Evolutionary conservation across 2,329 filamentous ascomycete species (phyloP).

Genomic region (Arachnomyces sp.): DNA sequence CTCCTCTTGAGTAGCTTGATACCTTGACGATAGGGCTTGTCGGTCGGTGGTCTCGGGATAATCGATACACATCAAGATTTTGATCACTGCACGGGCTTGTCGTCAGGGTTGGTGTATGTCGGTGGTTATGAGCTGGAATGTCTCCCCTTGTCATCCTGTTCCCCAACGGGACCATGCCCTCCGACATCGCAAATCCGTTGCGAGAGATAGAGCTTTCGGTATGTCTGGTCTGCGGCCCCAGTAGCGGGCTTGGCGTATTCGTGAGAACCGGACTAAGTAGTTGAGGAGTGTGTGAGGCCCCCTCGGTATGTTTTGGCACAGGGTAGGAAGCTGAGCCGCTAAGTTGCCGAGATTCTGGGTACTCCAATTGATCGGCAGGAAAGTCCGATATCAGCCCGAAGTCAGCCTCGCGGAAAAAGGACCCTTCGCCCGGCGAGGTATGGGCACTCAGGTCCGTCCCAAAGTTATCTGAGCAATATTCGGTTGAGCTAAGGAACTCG

Average conservation of each 20-base stretch:
- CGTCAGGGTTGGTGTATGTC: conserved; percentile 18
- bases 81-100: conserved; percentile 20
- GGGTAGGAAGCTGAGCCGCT: too few species aligned
- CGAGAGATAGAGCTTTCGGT: conserved; percentile 1
- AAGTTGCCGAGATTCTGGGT: background rate
- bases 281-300: conserved; percentile 16
- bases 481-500: conserved; percentile 23
- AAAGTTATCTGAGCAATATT: conserved; percentile 13
- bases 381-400: conserved; percentile 14
- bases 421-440: conserved; percentile 18
- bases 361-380: conserved; percentile 8
- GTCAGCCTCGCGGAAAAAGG: conserved; percentile 14
- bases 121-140: conserved; percentile 11
- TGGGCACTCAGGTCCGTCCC: conserved; percentile 23
- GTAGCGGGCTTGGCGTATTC: conserved; percentile 22
- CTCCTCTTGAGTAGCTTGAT: conserved; percentile 34
- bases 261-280: conserved; percentile 27
- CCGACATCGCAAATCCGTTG: background rate
- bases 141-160: conserved; percentile 10
- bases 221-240: conserved; percentile 14
- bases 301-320: background rate
- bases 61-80: conserved; percentile 13
- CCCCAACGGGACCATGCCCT: conserved; percentile 1
- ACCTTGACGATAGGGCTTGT: conserved; percentile 39
- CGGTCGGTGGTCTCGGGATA: conserved; percentile 19